These are phyloP conservation scores for Elaeagnus macrophylla DNA, from an alignment of 306 rosid species.

Conservation along the genomic window DNA sequence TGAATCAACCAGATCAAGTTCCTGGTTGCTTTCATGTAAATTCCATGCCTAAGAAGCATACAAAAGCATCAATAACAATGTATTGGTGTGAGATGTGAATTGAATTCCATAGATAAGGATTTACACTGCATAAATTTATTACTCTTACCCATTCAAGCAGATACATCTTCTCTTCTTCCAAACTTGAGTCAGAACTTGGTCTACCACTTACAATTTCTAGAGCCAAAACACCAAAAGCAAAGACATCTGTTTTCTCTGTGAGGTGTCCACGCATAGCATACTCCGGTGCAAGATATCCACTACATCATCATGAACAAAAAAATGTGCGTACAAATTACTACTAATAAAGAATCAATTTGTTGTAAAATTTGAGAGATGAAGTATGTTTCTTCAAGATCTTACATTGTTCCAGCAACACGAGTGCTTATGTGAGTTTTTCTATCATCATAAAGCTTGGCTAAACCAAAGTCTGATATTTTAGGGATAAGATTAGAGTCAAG, in stretches of 20 bases:
- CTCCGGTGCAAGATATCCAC: constrained; percentile 89
- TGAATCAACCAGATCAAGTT: constrained; percentile 29
- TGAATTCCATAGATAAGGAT: not conserved
- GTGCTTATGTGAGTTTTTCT: constrained; percentile 73
- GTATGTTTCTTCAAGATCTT: constrained; percentile 16
- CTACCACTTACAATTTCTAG: constrained; percentile 69
- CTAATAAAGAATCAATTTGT: not conserved
- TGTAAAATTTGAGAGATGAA: not conserved
- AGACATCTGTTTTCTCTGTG: constrained; percentile 75
- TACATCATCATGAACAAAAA: constrained; percentile 15
- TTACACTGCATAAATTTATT: not conserved
- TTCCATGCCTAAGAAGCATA: constrained; percentile 11
- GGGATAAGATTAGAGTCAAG: constrained; percentile 51
- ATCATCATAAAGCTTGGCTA: constrained; percentile 73
- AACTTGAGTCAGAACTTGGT: constrained; percentile 29
- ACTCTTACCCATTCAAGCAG: constrained; percentile 22
- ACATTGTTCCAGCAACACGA: constrained; percentile 68
- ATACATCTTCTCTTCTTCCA: constrained; percentile 9
- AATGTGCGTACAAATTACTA: not conserved
- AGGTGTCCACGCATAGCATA: constrained; percentile 86
- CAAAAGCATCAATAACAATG: not conserved
- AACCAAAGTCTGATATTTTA: constrained; percentile 70
- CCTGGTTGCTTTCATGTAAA: constrained; percentile 5
- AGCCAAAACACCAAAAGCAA: constrained; percentile 83
- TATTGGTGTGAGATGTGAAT: not conserved